These are phyloP conservation scores for Parathielavia appendiculata DNA, from an alignment of 495 filamentous ascomycete genomes.

Conservation along the genomic window DNA sequence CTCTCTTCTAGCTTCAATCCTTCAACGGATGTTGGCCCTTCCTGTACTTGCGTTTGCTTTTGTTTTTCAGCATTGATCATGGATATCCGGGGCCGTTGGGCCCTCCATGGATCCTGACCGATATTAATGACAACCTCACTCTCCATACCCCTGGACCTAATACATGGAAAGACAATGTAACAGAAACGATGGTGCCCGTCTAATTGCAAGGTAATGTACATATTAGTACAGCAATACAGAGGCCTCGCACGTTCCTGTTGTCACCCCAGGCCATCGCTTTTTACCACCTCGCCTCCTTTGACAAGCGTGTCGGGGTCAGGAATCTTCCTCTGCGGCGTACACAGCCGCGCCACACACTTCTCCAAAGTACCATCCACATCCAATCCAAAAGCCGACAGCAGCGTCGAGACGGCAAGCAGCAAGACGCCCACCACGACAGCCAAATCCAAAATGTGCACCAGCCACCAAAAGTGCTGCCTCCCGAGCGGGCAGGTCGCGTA, in stretches of 20 bases:
- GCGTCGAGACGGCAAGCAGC: constrained; percentile 25
- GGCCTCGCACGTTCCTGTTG: too few relatives aligned
- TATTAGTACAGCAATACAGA: not conserved
- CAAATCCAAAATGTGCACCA: constrained; percentile 67
- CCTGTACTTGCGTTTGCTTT: too few relatives aligned
- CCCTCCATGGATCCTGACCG: too few relatives aligned
- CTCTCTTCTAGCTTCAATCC: too few relatives aligned
- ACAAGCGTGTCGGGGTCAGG: not conserved
- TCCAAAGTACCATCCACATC: constrained; percentile 23
- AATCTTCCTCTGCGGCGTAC: constrained; percentile 1
- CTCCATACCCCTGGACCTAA: too few relatives aligned
- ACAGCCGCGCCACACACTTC: constrained; percentile 1
- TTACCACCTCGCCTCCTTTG: not conserved
- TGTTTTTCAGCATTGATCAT: too few relatives aligned
- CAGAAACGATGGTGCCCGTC: not conserved
- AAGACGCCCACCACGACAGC: constrained; percentile 43
- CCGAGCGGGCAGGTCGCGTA: constrained; percentile 73
- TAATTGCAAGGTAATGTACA: not conserved
- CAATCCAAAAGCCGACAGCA: constrained; percentile 21
- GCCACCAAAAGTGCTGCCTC: constrained; percentile 92
- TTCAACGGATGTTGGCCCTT: too few relatives aligned
- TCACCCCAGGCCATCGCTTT: not conserved
- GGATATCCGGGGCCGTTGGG: too few relatives aligned
- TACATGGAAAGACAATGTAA: not conserved
- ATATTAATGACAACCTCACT: too few relatives aligned